Evolutionary conservation across 164 flowering plant species (phyloP).

Genomic region (Vitis labrusca): DNA sequence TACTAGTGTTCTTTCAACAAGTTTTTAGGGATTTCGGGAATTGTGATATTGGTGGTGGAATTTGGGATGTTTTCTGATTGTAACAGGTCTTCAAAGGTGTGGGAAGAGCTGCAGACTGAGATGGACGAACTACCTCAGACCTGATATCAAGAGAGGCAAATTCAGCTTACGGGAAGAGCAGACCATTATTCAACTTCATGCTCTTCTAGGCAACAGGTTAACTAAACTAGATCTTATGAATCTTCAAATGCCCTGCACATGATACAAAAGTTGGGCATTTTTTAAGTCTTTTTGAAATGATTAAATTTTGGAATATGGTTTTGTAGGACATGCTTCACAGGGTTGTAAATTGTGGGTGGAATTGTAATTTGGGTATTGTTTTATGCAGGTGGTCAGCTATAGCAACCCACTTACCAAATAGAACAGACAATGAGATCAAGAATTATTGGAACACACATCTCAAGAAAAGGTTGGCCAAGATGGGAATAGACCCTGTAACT

Average conservation of each 20-base stretch:
- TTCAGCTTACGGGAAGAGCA: conserved; percentile 20
- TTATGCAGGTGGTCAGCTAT: conserved; percentile 16
- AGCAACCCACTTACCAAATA: conserved; percentile 24
- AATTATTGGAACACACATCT: conserved; percentile 77
- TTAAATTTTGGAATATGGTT: too few relatives aligned
- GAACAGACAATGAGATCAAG: conserved; percentile 63
- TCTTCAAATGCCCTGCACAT: too few relatives aligned
- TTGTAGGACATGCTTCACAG: too few relatives aligned
- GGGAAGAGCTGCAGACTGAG: conserved; percentile 29
- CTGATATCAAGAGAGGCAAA: conserved; percentile 26
- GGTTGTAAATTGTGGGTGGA: too few relatives aligned
- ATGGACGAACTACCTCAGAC: conserved; percentile 24
- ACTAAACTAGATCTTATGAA: background rate
- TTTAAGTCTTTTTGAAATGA: too few relatives aligned
- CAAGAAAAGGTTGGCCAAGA: conserved; percentile 57
- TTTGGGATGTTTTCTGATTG: too few relatives aligned
- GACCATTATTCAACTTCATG: conserved; percentile 27
- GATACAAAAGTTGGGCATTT: too few relatives aligned
- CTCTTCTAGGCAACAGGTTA: conserved; percentile 26
- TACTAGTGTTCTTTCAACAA: too few relatives aligned
- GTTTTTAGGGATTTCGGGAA: too few relatives aligned
- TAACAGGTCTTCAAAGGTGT: conserved; percentile 21
- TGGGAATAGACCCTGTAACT: conserved; percentile 76
- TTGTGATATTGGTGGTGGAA: too few relatives aligned
- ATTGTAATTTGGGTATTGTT: background rate